phyloP scores from a whole-genome alignment of 2,329 filamentous ascomycete genomes.

The Rhynchosporium secalis region DNA sequence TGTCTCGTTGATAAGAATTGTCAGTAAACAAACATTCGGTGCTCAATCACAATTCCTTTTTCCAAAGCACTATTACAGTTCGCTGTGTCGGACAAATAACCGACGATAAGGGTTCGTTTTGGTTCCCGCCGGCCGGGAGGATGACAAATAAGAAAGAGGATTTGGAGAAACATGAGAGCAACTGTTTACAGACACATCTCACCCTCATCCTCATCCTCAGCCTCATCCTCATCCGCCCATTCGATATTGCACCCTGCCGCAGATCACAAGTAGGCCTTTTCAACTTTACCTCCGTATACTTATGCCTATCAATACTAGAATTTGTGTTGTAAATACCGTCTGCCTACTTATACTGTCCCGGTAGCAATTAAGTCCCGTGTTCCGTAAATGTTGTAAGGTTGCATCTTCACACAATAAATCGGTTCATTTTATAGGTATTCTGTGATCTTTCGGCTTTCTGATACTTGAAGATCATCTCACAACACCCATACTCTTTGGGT shows the following conservation, averaged over 20 bases:
- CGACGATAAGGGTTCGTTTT: neutral
- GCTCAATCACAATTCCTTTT: too few species aligned
- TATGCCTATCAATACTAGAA: neutral
- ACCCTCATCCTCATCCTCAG: neutral
- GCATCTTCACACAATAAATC: too few species aligned
- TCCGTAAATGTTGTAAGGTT: neutral
- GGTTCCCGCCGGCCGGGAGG: neutral
- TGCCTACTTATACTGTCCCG: neutral
- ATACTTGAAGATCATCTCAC: too few species aligned
- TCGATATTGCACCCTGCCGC: neutral
- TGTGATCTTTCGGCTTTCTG: too few species aligned
- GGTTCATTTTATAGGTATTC: too few species aligned
- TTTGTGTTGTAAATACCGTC: neutral
- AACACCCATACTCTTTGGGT: neutral
- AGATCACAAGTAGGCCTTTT: neutral
- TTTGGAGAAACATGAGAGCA: neutral
- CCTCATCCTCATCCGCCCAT: neutral
- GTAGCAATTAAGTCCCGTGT: neutral
- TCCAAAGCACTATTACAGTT: too few species aligned
- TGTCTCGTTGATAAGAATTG: too few species aligned
- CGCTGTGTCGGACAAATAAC: too few species aligned
- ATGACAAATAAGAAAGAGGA: neutral
- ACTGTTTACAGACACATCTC: neutral
- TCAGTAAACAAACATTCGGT: too few species aligned
- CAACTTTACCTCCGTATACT: neutral